Evolutionary conservation across 202 grass and related monocot genomes (phyloP), one percentile per base, ranked within the genome.

Genomic region (Thinopyrum obtusiflorum): DNA sequence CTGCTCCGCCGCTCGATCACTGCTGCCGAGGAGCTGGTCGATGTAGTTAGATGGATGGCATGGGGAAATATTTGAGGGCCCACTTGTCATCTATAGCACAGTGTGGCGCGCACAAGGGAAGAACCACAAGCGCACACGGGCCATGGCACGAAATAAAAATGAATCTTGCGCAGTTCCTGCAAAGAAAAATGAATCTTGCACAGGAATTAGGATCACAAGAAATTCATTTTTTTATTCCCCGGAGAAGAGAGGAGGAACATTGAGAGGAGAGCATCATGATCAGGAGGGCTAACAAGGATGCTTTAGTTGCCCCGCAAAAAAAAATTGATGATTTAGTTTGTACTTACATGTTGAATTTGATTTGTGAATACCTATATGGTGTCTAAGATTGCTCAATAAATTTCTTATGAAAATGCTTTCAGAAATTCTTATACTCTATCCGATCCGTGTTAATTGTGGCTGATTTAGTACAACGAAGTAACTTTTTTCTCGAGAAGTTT

Each of bases 1-100:
- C 17, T 3, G 42, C 14, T 27, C 71, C 42, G 42, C 71, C 71
- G 71, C 71, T 29, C 71, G 71, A 26, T 86, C 80, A n/a, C 76
- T 88, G 55, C 84, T 91, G 59, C 86, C 65, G 7, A 53, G 83
- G 27, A 87, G 84, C n/a, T 93, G 84, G 89, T 91, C 88, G 3
- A 60, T 35, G 44, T 88, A 87, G 61, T 20, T 74, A 29, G 40
- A 74, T 8, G 26, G 13, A 73, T 49, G 24, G 40, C 24, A 73
- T 27, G 28, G 64, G 28, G 28, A 31, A 9, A 32, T 29, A 66
- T 32, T 29, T 65, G 14, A 55, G 15, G 46, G 17, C 46, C 27
- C 17, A n/a, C 73, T 27, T 76, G 73, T 55, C 73, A 26, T 31
- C 8, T 47, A 18, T 2, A 17, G 27, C 46, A 10, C 1, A 11